Evolutionary conservation across 768 basidiomycete species (phyloP).

Genomic region (Daedaleopsis nitida): DNA sequence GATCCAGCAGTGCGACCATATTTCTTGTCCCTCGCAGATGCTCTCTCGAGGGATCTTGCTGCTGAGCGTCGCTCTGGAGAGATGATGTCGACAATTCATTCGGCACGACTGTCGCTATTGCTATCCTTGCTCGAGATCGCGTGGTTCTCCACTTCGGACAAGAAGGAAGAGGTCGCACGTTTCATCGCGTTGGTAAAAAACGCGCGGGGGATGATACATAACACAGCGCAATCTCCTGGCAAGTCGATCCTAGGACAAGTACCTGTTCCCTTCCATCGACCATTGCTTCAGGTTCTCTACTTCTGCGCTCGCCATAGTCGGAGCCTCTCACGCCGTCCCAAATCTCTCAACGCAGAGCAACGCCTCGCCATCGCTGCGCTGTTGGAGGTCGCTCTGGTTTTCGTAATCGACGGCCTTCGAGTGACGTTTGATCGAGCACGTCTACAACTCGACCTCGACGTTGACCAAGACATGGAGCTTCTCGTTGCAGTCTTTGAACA

Average conservation of each 20-base stretch:
- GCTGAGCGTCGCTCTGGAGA: slow-evolving; percentile 74
- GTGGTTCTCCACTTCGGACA: slow-evolving; percentile 68
- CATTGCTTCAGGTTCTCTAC: slow-evolving; percentile 78
- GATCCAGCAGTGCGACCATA: slow-evolving; percentile 57
- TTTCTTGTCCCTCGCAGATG: slow-evolving; percentile 58
- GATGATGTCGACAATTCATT: slow-evolving; percentile 83
- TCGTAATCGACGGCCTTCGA: slow-evolving; percentile 69
- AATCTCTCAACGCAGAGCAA: slow-evolving; percentile 59
- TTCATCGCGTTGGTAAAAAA: slow-evolving; percentile 66
- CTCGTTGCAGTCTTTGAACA: slow-evolving; percentile 84
- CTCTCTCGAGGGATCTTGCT: slow-evolving; percentile 67
- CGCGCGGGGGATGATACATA: slow-evolving; percentile 66
- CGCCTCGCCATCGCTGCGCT: slow-evolving; percentile 59
- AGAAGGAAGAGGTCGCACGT: slow-evolving; percentile 52
- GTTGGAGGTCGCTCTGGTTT: slow-evolving; percentile 60
- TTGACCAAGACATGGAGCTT: slow-evolving; percentile 82
- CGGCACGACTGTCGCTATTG: slow-evolving; percentile 70
- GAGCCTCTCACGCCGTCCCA: slow-evolving; percentile 48
- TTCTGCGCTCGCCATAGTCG: slow-evolving; percentile 71
- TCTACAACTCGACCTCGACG: slow-evolving; percentile 55
- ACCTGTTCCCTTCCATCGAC: slow-evolving; percentile 74
- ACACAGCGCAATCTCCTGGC: slow-evolving; percentile 72
- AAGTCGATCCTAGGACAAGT: slow-evolving; percentile 69
- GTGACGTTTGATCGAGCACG: slow-evolving; percentile 67
- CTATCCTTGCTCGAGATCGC: slow-evolving; percentile 78